Evolutionary conservation across 2,329 filamentous ascomycete species (phyloP), one percentile per base, ranked within the genome.

Genomic region (Apiospora rasikravindrae): DNA sequence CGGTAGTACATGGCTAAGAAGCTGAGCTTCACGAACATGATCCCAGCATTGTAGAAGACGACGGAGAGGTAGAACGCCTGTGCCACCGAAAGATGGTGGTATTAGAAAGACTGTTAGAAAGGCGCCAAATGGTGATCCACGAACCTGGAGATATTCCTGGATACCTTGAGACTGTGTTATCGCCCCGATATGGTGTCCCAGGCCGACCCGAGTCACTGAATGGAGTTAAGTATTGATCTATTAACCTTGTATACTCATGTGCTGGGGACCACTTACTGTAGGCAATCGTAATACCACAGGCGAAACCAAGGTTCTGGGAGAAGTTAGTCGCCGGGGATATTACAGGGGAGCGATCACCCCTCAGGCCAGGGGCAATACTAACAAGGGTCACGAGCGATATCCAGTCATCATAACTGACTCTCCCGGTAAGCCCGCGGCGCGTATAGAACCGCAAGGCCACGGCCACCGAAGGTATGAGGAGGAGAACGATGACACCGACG

Each of bases 1-100:
- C 67, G 67, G 37, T 69, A 49, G 44, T 69, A 69, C 67, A 69
- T 45, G 26, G 67, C 24, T 6, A 69, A 37, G 67, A 69, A 47
- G 19, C 26, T 37, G 44, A 69, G 67, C 44, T 69, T 69, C 44
- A 69, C 33, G 26, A 24, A n/a, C 67, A 49, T 49, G 67, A 69
- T 45, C 8, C 67, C 67, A 13, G n/a, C 7, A 37, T 69, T 69
- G 10, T 69, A 69, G n/a, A 69, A 69, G 14, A 69, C 16, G 5
- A 49, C 16, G 8, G 67, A 69, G 26, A 49, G 6, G 19, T 49
- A 69, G 67, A 69, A 69, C 22, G 33, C 42, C 67, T 69, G 26
- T 16, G 4, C 24, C 22, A 8, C 45, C 22, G 33, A 19, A n/a
- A 40, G 10, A 40, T 5, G 57, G 53, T 8, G n/a, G 33, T 7